phyloP scores from a whole-genome alignment of 352 stramenopile species.

The Pythium insidiosum region DNA sequence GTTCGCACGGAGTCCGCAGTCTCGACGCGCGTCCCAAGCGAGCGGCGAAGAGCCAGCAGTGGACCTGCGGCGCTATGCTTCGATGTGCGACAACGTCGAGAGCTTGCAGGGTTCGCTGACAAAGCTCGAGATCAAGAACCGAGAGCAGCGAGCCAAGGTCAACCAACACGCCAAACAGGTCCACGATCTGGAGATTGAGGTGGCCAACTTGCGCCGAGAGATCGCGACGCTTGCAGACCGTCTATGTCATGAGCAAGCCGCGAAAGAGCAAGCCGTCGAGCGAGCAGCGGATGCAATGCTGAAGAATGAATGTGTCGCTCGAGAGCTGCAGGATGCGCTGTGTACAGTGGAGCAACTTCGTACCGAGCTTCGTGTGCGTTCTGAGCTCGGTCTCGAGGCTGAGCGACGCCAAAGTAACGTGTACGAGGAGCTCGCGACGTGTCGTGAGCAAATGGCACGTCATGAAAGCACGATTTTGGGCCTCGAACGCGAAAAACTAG shows the following conservation, averaged over 20 bases:
- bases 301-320: slow-evolving; percentile 12
- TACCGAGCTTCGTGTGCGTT: slow-evolving; percentile 5
- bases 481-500: slow-evolving; percentile 2
- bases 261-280: slow-evolving; percentile 30
- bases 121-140: slow-evolving; percentile 24
- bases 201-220: neutral
- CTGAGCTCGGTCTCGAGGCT: neutral
- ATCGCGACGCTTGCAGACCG: slow-evolving; percentile 8
- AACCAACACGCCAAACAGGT: slow-evolving; percentile 8
- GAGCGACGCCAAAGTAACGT: slow-evolving; percentile 6
- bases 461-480: slow-evolving; percentile 6
- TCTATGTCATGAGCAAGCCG: slow-evolving; percentile 10
- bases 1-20: slow-evolving; percentile 1
- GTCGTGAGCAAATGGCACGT: neutral
- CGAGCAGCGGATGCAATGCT: slow-evolving; percentile 27
- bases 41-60: too few relatives aligned
- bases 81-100: slow-evolving; percentile 36
- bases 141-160: slow-evolving; percentile 21
- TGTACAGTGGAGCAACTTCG: neutral
- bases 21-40: too few relatives aligned
- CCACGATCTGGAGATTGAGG: slow-evolving; percentile 6
- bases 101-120: slow-evolving; percentile 18
- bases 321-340: slow-evolving; percentile 4
- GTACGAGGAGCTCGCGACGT: neutral
- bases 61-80: slow-evolving; percentile 29